Percentiles rank a stretch among this genome's conserved stretches.
phyloP scores from a whole-genome alignment of 73 alveolate species.

The Paramecium octaurelia region DNA sequence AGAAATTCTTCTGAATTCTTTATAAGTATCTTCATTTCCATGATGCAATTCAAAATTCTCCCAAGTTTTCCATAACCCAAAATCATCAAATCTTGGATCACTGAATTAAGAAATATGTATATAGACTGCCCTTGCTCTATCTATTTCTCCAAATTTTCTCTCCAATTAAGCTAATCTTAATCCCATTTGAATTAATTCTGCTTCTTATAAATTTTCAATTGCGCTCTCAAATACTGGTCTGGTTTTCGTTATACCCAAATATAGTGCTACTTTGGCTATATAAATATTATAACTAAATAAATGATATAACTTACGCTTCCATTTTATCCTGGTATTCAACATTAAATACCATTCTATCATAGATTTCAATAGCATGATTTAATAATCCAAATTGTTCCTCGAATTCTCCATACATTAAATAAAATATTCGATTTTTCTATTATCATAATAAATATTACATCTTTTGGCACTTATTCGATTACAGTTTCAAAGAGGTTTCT shows the following conservation, averaged over 20 bases:
- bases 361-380: constrained; percentile 88
- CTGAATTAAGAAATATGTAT: constrained; percentile 86
- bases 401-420: constrained; percentile 88
- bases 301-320: constrained; percentile 62
- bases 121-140: constrained; percentile 96
- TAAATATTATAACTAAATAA: constrained; percentile 67
- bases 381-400: constrained; percentile 95
- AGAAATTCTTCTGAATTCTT: constrained; percentile 88
- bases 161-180: constrained; percentile 92
- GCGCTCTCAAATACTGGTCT: constrained; percentile 90
- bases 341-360: constrained; percentile 86
- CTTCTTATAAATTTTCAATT: constrained; percentile 78
- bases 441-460: constrained; percentile 38
- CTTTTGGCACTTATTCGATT: constrained; percentile 66
- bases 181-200: constrained; percentile 85
- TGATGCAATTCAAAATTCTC: constrained; percentile 93
- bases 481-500: constrained; percentile 89
- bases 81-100: constrained; percentile 86
- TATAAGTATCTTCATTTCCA: constrained; percentile 94
- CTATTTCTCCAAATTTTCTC: constrained; percentile 93
- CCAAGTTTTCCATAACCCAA: constrained; percentile 97
- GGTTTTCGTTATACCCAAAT: constrained; percentile 89
- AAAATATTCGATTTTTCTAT: constrained; percentile 75
- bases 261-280: constrained; percentile 89
- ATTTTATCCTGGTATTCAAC: constrained; percentile 78